Base-by-base conservation (phyloP, 805 yeast species). In the Metschnikowia picachoensis region DNA sequence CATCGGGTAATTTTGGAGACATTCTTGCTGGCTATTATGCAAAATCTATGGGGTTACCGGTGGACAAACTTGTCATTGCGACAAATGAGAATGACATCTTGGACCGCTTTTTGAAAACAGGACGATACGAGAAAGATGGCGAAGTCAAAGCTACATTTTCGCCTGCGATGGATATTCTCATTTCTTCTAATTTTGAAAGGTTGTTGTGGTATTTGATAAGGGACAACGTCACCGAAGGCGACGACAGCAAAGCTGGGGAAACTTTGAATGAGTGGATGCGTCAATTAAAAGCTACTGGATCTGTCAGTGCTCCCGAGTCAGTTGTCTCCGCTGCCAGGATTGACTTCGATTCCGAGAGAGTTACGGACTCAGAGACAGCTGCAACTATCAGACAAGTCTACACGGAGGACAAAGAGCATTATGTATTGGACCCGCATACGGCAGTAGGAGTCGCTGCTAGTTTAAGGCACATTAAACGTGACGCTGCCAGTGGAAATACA, bases 1-100 rank as follows among this genome's bases (percentile, higher is more conserved):
- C 99, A 56, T 86, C 95, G 48, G 99, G 99, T 63, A 94, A 94
- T 77, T 94, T 94, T 67, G 99, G 99, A 65, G 99, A 94, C 65
- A 91, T 94, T 50, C 79, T 94, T 47, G 99, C 99, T 28, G 99
- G 99, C 49, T 94, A 83, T 68, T 94, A 80, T 65, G 98, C 99
- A 42, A 81, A 84, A 65, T 78, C 85, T 66, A 91, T 94, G 98
- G 99, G 99, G 33, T 77, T 94, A 54, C 98, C 98, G 43, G 77
- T 85, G 39, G 90, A 85, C 53, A 80, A 83, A 61, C 78, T 94
- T 57, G 85, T 91, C 59, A 88, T 94, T 60, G 98, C 98, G 38
- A 94, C 99, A 28, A 94, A 94, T 64, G 92, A 88, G 62, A 94
- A 94, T 62, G 97, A 94, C 62, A 94, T 94, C 55, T 79, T 94